A percentile compares a stretch with the other conserved stretches of the same genome.
These are phyloP conservation scores for Agastache rugosa DNA, from an alignment of 257 asterid genomes.

Conservation along the genomic window DNA sequence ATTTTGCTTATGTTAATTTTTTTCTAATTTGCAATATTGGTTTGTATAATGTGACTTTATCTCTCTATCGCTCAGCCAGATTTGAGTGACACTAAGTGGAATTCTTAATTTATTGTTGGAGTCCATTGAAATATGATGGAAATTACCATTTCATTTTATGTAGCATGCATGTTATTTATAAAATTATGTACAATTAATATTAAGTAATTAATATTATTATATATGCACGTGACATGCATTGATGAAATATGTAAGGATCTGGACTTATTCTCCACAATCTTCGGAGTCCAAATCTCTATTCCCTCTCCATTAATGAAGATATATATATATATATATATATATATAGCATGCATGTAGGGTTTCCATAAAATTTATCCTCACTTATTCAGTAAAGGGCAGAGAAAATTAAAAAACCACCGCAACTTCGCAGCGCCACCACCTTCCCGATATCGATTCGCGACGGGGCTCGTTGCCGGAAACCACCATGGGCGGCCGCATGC, in stretches of 20 bases:
- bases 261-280: background rate
- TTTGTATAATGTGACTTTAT: too few relatives aligned
- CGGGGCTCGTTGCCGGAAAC: background rate
- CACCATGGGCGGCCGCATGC: slow-evolving; percentile 33
- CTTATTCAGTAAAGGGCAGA: background rate
- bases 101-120: too few relatives aligned
- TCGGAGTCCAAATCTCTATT: background rate
- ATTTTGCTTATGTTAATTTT: too few relatives aligned
- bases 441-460: background rate
- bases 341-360: background rate
- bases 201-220: too few relatives aligned
- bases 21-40: too few relatives aligned
- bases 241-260: background rate
- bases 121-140: too few relatives aligned
- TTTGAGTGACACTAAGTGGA: too few relatives aligned
- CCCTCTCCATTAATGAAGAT: background rate
- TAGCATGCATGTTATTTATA: too few relatives aligned
- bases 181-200: too few relatives aligned
- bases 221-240: background rate
- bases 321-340: background rate
- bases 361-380: background rate
- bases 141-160: too few relatives aligned
- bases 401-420: slow-evolving; percentile 4
- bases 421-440: slow-evolving; percentile 11
- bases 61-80: too few relatives aligned